Base-by-base conservation (phyloP, 306 rosid species). In the Elaeagnus macrophylla region DNA sequence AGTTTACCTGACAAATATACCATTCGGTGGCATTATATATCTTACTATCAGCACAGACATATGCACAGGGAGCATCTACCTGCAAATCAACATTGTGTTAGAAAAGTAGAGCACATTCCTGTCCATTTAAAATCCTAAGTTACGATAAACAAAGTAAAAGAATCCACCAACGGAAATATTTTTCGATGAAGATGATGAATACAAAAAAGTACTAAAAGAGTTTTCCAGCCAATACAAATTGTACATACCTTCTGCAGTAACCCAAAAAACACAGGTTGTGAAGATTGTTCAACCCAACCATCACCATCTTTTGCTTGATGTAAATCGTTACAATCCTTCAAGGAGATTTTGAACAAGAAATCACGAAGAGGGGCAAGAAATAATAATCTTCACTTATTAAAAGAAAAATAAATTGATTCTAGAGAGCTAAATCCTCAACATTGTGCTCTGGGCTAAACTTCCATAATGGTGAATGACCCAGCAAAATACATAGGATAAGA, bases 231-330 rank as follows among this genome's bases (percentile, higher is more conserved):
- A 36, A 25, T 45, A 38, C 67, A 39, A 43, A 49, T 42, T 68
- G 69, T 48, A 19, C 51, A 51, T 75, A 93, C 99, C 96, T 81
- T 93, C 77, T 93, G 99, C 81, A 93, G 53, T 54, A 93, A 68
- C 54, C 99, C 99, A 70, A 93, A 84, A 57, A 87, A 74, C 75
- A 84, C 73, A 39, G 95, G 95, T 65, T 84, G 95, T 49, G 84
- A 80, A 78, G 93, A 87, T 78, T 93, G 96, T 72, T 93, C 99
- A 47, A 87, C 94, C 99, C 99, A 93, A 61, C 96, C 99, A 59
- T 93, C 99, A 54, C 99, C 96, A 65, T 93, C 99, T 67, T 84
- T 93, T 13, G 96, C 99, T 81, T 65, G 99, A 79, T 93, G 99
- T 64, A 80, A 88, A 54, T 93, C 95, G 69, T 84, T 84, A 67